These are phyloP conservation scores for Piper betle DNA, from an alignment of 164 flowering plant genomes.

Conservation along the genomic window DNA sequence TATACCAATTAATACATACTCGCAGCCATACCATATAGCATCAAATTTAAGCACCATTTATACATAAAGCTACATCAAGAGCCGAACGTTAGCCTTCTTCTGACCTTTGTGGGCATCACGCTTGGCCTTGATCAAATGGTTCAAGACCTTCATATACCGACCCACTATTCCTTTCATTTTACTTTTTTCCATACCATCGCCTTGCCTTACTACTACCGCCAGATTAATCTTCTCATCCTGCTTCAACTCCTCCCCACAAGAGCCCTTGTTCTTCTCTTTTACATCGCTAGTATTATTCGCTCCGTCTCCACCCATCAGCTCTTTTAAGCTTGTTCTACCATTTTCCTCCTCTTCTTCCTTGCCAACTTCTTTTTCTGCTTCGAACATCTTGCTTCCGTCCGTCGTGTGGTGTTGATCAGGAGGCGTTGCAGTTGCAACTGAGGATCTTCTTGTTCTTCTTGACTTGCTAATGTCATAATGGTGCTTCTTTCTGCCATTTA, in stretches of 20 bases:
- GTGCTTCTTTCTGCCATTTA: background rate
- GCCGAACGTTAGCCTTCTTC: background rate
- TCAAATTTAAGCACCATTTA: no score
- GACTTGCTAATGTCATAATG: constrained; percentile 2
- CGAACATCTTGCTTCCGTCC: background rate
- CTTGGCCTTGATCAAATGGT: constrained; percentile 5
- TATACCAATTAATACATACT: no score
- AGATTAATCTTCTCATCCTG: background rate
- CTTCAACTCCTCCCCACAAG: background rate
- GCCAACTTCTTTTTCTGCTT: background rate
- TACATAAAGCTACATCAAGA: background rate
- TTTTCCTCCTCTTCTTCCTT: background rate
- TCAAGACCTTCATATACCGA: constrained; percentile 2
- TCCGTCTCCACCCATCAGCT: constrained; percentile 4
- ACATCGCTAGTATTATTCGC: background rate
- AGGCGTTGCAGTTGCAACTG: background rate
- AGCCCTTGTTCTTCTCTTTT: background rate
- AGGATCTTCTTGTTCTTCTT: constrained; percentile 1
- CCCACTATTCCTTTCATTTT: constrained; percentile 3
- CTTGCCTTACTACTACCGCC: background rate
- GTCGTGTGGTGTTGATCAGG: background rate
- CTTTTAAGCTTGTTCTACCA: constrained; percentile 2
- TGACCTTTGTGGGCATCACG: background rate
- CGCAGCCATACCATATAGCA: no score
- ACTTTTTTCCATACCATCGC: background rate